phyloP scores from a whole-genome alignment of 768 basidiomycete species.

The Harrya chromipes region DNA sequence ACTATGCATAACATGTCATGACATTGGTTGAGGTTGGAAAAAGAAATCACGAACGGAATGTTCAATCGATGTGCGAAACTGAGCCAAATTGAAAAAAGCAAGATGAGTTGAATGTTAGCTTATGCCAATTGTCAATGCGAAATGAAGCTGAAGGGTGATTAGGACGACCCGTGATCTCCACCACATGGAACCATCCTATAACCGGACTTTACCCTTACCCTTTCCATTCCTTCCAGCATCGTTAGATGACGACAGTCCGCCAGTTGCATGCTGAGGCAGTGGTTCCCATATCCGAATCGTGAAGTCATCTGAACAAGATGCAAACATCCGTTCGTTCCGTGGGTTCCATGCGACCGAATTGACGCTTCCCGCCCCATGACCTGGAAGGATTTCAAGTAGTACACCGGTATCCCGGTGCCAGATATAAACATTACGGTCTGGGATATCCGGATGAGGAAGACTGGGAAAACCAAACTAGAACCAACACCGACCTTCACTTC shows the following conservation, averaged over 20 bases:
- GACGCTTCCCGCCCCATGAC: constrained; percentile 87
- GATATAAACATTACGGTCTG: constrained; percentile 91
- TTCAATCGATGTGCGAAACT: constrained; percentile 21
- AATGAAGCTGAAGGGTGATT: constrained; percentile 23
- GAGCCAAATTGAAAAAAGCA: constrained; percentile 19
- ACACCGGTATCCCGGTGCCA: constrained; percentile 89
- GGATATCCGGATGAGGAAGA: constrained; percentile 8
- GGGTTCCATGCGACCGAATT: constrained; percentile 98
- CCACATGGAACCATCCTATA: constrained; percentile 33
- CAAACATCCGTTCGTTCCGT: constrained; percentile 85
- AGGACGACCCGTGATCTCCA: constrained; percentile 14
- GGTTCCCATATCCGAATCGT: constrained; percentile 89
- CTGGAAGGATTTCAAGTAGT: constrained; percentile 82
- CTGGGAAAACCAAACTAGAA: neutral
- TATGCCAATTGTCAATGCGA: constrained; percentile 29
- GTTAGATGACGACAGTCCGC: constrained; percentile 17
- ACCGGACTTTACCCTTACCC: constrained; percentile 62
- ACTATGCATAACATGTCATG: constrained; percentile 32
- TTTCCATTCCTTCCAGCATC: constrained; percentile 42
- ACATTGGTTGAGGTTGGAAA: constrained; percentile 20
- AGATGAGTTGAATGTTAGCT: constrained; percentile 29
- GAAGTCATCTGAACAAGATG: constrained; percentile 91
- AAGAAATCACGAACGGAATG: constrained; percentile 23
- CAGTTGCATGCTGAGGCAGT: constrained; percentile 21
- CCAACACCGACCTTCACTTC: constrained; percentile 79